These are phyloP conservation scores for Boletus rubroflammeus DNA, from an alignment of 768 basidiomycete genomes.

Conservation along the genomic window DNA sequence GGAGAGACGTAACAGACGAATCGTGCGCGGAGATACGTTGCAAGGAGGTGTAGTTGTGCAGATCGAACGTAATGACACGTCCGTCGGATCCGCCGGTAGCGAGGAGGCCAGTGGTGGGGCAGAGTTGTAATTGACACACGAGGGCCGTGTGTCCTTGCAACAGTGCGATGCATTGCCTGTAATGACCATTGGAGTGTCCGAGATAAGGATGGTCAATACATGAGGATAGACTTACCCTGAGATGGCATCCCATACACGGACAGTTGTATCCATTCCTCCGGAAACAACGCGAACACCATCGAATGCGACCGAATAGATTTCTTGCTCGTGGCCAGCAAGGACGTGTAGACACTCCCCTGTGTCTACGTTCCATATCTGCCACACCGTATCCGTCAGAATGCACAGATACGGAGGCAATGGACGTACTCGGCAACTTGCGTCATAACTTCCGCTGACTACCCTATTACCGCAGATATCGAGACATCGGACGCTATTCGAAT, in stretches of 20 bases:
- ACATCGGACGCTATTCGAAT: conserved; percentile 79
- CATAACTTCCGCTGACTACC: conserved; percentile 93
- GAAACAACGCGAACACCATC: conserved; percentile 80
- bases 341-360: conserved; percentile 84
- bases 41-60: conserved; percentile 41
- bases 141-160: conserved; percentile 90
- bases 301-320: conserved; percentile 89
- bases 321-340: conserved; percentile 78
- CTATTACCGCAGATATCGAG: conserved; percentile 81
- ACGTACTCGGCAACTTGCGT: conserved; percentile 77
- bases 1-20: conserved; percentile 80
- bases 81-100: conserved; percentile 89
- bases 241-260: conserved; percentile 83
- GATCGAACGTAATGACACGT: conserved; percentile 69
- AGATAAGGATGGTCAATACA: not conserved
- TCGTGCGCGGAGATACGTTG: conserved; percentile 86
- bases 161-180: conserved; percentile 75
- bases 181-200: not conserved
- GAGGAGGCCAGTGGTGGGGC: conserved; percentile 50
- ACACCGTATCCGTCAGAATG: not conserved
- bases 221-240: conserved; percentile 61
- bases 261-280: conserved; percentile 91
- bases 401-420: not conserved
- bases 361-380: conserved; percentile 87
- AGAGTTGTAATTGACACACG: conserved; percentile 86